These are phyloP conservation scores for Suillus alpinus DNA, from an alignment of 768 basidiomycete species.

Conservation along the genomic window DNA sequence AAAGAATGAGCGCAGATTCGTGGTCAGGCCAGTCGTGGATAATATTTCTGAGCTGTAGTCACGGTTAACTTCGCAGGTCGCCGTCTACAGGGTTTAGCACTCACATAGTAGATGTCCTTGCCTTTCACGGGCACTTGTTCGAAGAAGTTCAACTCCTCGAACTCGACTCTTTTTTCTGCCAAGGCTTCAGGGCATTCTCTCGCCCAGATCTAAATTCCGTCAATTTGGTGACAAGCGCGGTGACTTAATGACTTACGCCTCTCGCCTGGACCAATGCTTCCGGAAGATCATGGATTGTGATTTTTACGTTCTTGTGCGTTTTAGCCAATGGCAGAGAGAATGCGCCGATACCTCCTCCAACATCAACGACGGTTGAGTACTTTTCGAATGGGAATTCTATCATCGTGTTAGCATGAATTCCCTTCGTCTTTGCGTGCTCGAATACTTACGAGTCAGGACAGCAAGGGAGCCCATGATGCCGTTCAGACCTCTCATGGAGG, in stretches of 20 bases:
- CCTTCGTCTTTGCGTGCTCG: background rate
- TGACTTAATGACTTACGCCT: conserved; percentile 4
- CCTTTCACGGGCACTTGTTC: conserved; percentile 23
- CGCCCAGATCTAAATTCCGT: conserved; percentile 20
- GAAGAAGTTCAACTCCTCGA: conserved; percentile 31
- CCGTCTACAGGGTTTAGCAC: conserved; percentile 3
- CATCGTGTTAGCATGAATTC: background rate
- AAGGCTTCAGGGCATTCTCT: conserved; percentile 24
- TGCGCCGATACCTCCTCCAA: conserved; percentile 34
- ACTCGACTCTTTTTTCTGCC: conserved; percentile 23
- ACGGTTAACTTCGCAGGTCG: background rate
- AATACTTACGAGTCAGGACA: conserved; percentile 17
- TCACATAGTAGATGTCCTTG: conserved; percentile 32
- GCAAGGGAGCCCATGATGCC: conserved; percentile 24
- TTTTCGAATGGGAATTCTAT: conserved; percentile 32
- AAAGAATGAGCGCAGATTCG: conserved; percentile 23
- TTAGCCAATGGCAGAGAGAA: conserved; percentile 29
- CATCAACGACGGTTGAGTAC: conserved; percentile 30
- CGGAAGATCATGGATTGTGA: conserved; percentile 32
- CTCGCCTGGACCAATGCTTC: conserved; percentile 21
- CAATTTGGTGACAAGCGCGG: background rate
- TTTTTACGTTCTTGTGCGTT: conserved; percentile 26
- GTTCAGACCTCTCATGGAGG: conserved; percentile 22
- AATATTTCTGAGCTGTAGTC: conserved; percentile 18
- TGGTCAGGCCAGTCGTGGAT: conserved; percentile 35